Evolutionary conservation across 2,329 filamentous ascomycete genomes (phyloP).

Genomic region (Graphium sp.): DNA sequence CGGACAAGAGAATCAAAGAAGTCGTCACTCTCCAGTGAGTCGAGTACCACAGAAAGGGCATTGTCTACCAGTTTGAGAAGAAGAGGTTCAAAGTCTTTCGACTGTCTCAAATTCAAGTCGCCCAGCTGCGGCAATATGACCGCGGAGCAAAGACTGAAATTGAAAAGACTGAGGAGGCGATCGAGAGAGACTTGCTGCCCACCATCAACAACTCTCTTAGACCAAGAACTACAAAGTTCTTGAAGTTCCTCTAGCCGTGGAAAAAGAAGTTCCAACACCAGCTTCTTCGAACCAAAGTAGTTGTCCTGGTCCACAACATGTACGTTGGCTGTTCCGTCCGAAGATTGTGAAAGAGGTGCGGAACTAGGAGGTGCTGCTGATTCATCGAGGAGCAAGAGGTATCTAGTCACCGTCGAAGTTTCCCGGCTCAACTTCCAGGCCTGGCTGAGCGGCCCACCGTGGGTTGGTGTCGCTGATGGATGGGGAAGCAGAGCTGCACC

Average conservation of each 20-base stretch:
- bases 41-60: conserved; percentile 20
- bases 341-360: too few relatives aligned
- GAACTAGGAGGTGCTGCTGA: too few relatives aligned
- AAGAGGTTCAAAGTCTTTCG: conserved; percentile 26
- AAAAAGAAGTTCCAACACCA: conserved; percentile 34
- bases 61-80: conserved; percentile 23
- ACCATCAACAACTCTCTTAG: conserved; percentile 23
- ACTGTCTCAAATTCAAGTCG: conserved; percentile 27
- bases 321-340: too few relatives aligned
- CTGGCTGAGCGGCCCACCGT: conserved; percentile 30
- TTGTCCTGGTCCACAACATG: too few relatives aligned
- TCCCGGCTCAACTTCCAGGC: conserved; percentile 26
- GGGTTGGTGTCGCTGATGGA: conserved; percentile 15
- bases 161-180: conserved; percentile 32
- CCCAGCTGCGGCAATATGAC: conserved; percentile 29
- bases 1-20: conserved; percentile 29
- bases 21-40: conserved; percentile 24
- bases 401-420: conserved; percentile 27
- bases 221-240: conserved; percentile 29
- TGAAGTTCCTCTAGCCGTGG: conserved; percentile 33
- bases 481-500: conserved; percentile 24
- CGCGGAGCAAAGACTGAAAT: conserved; percentile 25
- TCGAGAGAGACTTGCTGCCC: conserved; percentile 31
- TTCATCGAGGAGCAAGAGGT: conserved; percentile 34
- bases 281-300: conserved; percentile 26